Base-by-base conservation (phyloP, 2,329 filamentous ascomycete genomes). In the Trichoderma lentiforme region DNA sequence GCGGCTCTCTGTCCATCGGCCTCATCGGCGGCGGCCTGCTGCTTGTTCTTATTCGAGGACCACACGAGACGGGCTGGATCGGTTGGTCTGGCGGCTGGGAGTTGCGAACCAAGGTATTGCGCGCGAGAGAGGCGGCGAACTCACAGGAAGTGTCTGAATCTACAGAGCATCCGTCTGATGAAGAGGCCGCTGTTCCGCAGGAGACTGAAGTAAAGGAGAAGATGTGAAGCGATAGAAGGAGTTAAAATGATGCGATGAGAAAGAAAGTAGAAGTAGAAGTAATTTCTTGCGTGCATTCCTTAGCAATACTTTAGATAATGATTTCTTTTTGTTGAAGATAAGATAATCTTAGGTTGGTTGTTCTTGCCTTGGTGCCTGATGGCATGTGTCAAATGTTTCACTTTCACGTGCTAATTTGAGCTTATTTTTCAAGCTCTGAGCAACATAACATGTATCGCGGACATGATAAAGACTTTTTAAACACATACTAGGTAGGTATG, bases 1-100 rank as follows among this genome's bases (percentile, higher is more conserved):
- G 85, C 70, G 83, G 85, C 0, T 81, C 80, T 8, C 82, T 74
- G 28, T 77, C 78, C 70, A 80, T 80, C 57, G 79, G 74, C 3
- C 75, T 80, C 66, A 74, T 77, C 11, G 76, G 73, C 0, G 67
- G 70, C 8, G 75, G 77, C 2, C 74, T 80, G 8, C 7, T 78
- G 9, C 53, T 79, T 3, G 84, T 77, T 15, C 34, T 80, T 4
- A 67, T 73, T 8, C 75, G 78, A 71, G 79, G 79, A 0, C 79
- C 79, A 0, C 74, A 76, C 39, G 79, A 80, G 69, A 76, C 71
- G 2, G 76, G 79, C 1, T 81, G 79, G 79, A 21, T 80, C 51
- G 79, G 79, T 7, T 81, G 79, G 79, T 74, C 70, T 65, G 79
- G 79, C 8, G 79, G 79, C 0, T 81, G 74, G 73, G 68, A 71